Evolutionary conservation across 1,139 yeast genomes (phyloP).

Genomic region (Martiniozyma asiatica): DNA sequence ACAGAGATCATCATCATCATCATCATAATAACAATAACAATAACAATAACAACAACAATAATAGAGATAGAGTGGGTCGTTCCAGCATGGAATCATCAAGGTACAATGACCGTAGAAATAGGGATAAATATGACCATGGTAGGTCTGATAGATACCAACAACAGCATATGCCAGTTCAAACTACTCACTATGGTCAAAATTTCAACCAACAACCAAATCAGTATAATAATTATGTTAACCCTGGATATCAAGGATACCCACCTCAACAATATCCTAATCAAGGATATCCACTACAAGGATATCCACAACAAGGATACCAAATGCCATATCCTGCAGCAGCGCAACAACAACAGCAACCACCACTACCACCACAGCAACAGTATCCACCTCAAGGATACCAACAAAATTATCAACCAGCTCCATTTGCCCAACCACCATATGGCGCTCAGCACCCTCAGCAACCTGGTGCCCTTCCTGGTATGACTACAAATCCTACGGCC

Average conservation of each 20-base stretch:
- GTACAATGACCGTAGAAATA: conserved; percentile 2
- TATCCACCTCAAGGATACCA: conserved; percentile 3
- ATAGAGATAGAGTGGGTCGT: conserved; percentile 15
- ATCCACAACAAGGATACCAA: conserved; percentile 5
- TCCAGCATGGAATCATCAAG: conserved; percentile 5
- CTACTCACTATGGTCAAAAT: no score
- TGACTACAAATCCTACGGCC: conserved; percentile 8
- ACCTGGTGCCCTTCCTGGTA: conserved; percentile 17
- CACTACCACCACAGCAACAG: conserved; percentile 4
- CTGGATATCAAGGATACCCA: no score
- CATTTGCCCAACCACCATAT: conserved; percentile 28
- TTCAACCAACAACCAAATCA: neutral
- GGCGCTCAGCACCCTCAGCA: conserved; percentile 26
- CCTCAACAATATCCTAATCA: conserved; percentile 1
- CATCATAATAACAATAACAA: conserved; percentile 14
- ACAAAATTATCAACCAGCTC: conserved; percentile 11
- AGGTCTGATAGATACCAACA: no score
- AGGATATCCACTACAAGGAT: neutral
- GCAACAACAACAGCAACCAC: conserved; percentile 6
- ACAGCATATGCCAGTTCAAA: conserved; percentile 4
- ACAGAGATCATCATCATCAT: conserved; percentile 1
- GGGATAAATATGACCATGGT: conserved; percentile 8
- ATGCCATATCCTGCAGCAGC: conserved; percentile 5
- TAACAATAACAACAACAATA: conserved; percentile 17
- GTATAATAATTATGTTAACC: conserved; percentile 4